These are phyloP conservation scores for Globisporangium canariense DNA, from an alignment of 352 stramenopile species.

Conservation along the genomic window DNA sequence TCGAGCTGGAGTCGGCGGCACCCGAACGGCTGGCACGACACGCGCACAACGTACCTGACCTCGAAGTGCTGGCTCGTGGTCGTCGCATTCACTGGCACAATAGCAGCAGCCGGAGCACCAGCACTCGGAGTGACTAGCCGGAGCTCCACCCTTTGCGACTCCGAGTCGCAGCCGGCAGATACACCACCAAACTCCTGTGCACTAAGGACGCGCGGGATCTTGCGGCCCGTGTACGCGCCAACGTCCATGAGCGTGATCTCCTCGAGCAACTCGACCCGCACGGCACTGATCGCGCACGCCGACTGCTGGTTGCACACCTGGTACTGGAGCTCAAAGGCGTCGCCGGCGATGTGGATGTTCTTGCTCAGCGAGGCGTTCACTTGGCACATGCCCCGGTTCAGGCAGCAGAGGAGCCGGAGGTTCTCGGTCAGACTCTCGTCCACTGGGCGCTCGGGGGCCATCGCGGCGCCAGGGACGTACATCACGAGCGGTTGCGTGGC, in stretches of 20 bases:
- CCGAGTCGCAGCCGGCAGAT: conserved; percentile 1
- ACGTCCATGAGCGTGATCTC: conserved; percentile 13
- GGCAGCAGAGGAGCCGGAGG: conserved; percentile 15
- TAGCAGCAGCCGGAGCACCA: too few species aligned
- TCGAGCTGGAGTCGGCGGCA: conserved; percentile 8
- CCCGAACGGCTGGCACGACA: conserved; percentile 14
- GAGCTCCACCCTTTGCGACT: conserved; percentile 6
- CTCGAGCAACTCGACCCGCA: conserved; percentile 15
- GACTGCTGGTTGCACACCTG: conserved; percentile 13
- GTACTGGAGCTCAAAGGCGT: conserved; percentile 13
- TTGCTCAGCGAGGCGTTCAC: conserved; percentile 3
- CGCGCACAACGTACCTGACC: conserved; percentile 5
- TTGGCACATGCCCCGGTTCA: conserved; percentile 7
- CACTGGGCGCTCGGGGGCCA: not conserved
- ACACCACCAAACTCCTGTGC: conserved; percentile 11
- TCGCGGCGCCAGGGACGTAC: conserved; percentile 5
- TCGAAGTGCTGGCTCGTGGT: conserved; percentile 14
- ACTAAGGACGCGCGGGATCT: conserved; percentile 4
- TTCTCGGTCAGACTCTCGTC: conserved; percentile 11
- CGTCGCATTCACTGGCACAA: conserved; percentile 2
- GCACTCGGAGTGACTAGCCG: not conserved
- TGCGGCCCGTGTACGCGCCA: conserved; percentile 7
- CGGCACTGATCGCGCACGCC: not conserved
- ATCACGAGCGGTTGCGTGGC: conserved; percentile 13
- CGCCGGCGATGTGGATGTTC: conserved; percentile 9